Evolutionary conservation across 805 yeast genomes (phyloP), one percentile per base, ranked within the genome.

Genomic region (Wickerhamomyces mucosus): DNA sequence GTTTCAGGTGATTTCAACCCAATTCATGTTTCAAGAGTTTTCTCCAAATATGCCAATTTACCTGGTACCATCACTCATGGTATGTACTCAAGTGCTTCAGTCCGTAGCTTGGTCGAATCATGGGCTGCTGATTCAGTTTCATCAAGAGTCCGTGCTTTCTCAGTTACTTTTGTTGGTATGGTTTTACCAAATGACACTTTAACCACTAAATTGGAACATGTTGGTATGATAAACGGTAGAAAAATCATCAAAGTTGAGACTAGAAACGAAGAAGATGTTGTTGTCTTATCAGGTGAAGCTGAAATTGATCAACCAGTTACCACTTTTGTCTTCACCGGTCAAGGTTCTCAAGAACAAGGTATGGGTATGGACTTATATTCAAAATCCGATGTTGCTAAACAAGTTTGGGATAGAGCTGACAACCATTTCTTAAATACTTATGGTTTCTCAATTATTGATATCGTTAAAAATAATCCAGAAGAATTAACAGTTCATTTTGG

Each of bases 311-410:
- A 92, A 66, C 98, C 99, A 21, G 81, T 79, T 33, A 83, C 97
- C 27, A 81, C 98, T 15, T 92, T 83, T 58, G 95, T 92, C 36
- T 92, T 94, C 66, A 92, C 99, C 43, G 99, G 98, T 56, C 99
- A 92, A 70, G 99, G 99, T 60, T 89, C 98, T 39, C 99, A 92
- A 65, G 98, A 94, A 62, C 98, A 94, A 68, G 96, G 96, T 58
- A 92, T 92, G 99, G 98, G 99, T 71, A 92, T 92, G 99, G 98
- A 92, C 60, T 72, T 92, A 56, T 92, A 92, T 61, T 78, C 77
- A 43, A 70, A 81, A 26, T 82, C 95, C 31, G 86, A 75, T 19
- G 96, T 92, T 57, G 98, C 99, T 33, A 77, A 77, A 51, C 75
- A 74, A 42, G 96, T 92, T 41, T 92, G 99, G 98, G 97, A 92